These are phyloP conservation scores for Naganishia sp. DNA, from an alignment of 1,284 basidiomycete species.

Conservation along the genomic window DNA sequence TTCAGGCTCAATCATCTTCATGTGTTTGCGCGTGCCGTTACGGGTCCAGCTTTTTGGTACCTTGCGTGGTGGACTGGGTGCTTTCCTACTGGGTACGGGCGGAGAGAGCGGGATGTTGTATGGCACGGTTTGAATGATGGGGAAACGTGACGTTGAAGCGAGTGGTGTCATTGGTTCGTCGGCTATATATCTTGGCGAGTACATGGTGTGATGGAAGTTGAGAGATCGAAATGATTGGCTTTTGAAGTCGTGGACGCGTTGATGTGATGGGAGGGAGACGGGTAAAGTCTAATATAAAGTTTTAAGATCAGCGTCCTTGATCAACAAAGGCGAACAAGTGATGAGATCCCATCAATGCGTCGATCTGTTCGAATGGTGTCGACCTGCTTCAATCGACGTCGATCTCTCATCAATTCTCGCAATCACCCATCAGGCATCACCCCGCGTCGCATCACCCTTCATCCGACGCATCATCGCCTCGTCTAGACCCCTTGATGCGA, in stretches of 20 bases:
- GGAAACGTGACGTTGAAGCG: neutral
- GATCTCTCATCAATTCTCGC: no score
- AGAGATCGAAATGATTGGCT: neutral
- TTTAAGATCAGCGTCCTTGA: neutral
- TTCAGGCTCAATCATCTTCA: slow-evolving; percentile 21
- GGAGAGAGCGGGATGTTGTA: slow-evolving; percentile 1
- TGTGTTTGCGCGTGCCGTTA: slow-evolving; percentile 2
- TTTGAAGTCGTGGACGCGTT: neutral
- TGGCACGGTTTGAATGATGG: neutral
- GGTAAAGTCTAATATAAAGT: neutral
- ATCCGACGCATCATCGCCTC: neutral
- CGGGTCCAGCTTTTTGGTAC: neutral
- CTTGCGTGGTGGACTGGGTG: slow-evolving; percentile 3
- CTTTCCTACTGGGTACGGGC: slow-evolving; percentile 4
- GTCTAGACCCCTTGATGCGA: neutral
- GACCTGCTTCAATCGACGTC: neutral
- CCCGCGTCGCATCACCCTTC: neutral
- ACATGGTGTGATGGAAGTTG: slow-evolving; percentile 13
- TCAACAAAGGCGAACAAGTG: neutral
- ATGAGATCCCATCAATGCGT: neutral
- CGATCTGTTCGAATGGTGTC: neutral
- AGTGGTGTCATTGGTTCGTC: neutral
- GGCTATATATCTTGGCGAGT: slow-evolving; percentile 4
- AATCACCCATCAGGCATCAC: neutral
- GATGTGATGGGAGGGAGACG: neutral